These are phyloP conservation scores for Pichia scutulata DNA, from an alignment of 805 yeast species.

Conservation along the genomic window DNA sequence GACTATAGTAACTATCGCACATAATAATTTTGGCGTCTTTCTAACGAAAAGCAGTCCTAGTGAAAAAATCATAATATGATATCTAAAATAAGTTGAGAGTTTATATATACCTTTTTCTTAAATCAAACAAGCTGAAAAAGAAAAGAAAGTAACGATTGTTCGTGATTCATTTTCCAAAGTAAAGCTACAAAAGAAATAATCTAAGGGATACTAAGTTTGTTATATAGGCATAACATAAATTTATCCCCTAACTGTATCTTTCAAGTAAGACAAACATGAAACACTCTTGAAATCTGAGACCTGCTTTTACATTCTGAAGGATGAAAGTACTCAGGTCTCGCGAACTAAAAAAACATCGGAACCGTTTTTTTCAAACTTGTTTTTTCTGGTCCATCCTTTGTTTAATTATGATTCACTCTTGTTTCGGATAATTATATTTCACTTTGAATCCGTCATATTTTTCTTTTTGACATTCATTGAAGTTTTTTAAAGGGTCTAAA, in stretches of 20 bases:
- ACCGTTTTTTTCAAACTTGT: not conserved
- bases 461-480: not conserved
- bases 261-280: not conserved
- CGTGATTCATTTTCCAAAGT: not conserved
- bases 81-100: too few species aligned
- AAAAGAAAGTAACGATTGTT: not conserved
- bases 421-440: not conserved
- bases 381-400: not conserved
- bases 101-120: too few species aligned
- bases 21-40: constrained; percentile 8
- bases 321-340: not conserved
- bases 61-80: not conserved
- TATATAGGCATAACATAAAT: not conserved
- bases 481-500: not conserved
- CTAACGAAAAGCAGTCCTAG: constrained; percentile 6
- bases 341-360: not conserved
- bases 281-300: not conserved
- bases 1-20: constrained; percentile 6
- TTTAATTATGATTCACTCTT: not conserved
- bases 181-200: not conserved
- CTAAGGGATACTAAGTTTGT: not conserved
- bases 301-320: not conserved
- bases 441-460: not conserved
- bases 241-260: too few species aligned
- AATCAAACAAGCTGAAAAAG: not conserved